Evolutionary conservation across 2,329 filamentous ascomycete species (phyloP), one percentile per base, ranked within the genome.

Genomic region (Pseudohalonectria lignicola): DNA sequence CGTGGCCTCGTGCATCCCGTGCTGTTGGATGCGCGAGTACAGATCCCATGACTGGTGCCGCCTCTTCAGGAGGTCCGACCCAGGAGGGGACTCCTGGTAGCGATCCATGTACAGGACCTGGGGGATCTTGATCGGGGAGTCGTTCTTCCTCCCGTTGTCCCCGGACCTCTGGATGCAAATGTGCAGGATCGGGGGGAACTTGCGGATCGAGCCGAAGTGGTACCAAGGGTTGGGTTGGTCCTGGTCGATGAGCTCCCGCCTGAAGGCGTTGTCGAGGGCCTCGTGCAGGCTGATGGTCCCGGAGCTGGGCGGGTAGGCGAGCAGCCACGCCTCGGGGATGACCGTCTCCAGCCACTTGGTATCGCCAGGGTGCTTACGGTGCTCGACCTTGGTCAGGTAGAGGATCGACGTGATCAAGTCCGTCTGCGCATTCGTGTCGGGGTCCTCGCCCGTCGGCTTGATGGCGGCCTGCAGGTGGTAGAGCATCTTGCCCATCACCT

Each of bases 401-500:
- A 82, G 77, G 0, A 71, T 72, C 54, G 84, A 67, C 58, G 86
- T 86, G 44, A 94, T 76, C 40, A 76, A 69, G 54, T 96, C 92
- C 16, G 79, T 62, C 56, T 95, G 90, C 45, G 93, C 82, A 3
- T 82, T 82, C 21, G 57, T 72, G 18, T 31, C 61, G 41, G 63
- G 56, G 42, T 85, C 76, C 25, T 74, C 64, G 4, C 71, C 73
- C n/a, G 71, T 71, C 5, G 86, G 74, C 41, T 73, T 79, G 52
- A 96, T 88, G 3, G 90, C 88, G 37, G 85, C 87, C 51, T 92
- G 84, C n/a, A 95, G 67, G 36, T 92, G 82, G 52, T 90, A 87
- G 41, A 95, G 76, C 19, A 94, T 84, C 50, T 90, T 92, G 41
- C 86, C 86, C 63, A 95, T 88, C 33, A 95, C 90, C 59, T 98